Base-by-base conservation (phyloP, 176 grass and related monocot genomes). In the Carex littledalei region DNA sequence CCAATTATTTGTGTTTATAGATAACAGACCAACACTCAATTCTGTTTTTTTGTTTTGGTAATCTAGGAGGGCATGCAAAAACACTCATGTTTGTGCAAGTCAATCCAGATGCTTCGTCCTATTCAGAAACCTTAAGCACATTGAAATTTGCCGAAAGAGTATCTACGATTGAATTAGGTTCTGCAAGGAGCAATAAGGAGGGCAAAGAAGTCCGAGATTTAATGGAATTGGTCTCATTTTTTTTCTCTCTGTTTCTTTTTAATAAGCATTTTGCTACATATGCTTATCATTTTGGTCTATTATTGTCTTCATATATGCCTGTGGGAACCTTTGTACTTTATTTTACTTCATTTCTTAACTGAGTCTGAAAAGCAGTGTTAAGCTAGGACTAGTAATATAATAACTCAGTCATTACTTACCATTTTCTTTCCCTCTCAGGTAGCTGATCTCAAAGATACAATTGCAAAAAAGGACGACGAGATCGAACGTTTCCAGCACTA, bases 11-110 rank as follows among this genome's bases (percentile, higher is more conserved):
- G 24, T 50, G 7, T 56, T 56, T 55, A 24, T 63, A 63, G 34
- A 56, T 17, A 56, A 47, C 37, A 45, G 14, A 55, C 5, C 21
- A 11, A 78, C 49, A 21, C 58, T 81, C 34, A 67, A 50, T 37
- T 37, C 1, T 59, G 16, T 1, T n/a, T 60, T 15, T 39, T 37
- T 37, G 1, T 59, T 41, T 1, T 18, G 60, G 21, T 57, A 6
- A 78, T 88, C 56, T 84, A 97, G 94, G 91, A 73, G 94, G 94
- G 34, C 94, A 97, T 84, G 94, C 94, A 81, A 97, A 97, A 77
- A 97, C 94, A 8, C 84, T 97, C 54, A 97, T 97, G 91, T 97
- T 97, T 88, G 91, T 97, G 39, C 91, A 93, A 78, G 85, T 97
- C 57, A 97, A 97, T 78, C 94, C 94, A 84, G 94, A 97, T 80